Base-by-base conservation (phyloP, 1,139 yeast genomes). In the Suhomyces bribrorum region DNA sequence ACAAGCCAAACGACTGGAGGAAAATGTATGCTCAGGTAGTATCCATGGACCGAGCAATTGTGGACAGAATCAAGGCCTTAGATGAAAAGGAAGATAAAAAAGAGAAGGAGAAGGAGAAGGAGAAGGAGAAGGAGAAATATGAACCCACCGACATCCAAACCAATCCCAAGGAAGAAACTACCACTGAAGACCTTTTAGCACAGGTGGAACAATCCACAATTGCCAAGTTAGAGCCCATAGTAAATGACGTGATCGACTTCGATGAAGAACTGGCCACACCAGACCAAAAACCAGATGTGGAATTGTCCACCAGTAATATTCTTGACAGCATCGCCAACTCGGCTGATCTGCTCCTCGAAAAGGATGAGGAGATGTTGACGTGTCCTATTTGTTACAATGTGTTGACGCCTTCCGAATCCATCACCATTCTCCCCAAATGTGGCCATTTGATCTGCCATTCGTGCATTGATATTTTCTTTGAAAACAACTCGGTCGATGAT, bases 301-400 rank as follows among this genome's bases (percentile, higher is more conserved):
- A 23, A 16, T 5, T 13, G 25, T 12, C 7, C 11, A 20, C 23
- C 11, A 8, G 11, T 20, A 17, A 17, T 23, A 16, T 33, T 7
- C 29, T 32, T 14, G 34, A 33, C 30, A 12, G 25, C 26, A 5
- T 32, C 26, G 6, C 14, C 7, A 11, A 25, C 22, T 14, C 26
- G 9, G n/a, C 14, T 20, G 23, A 20, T n/a, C 23, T 7, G 16
- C 7, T 42, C 11, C 23, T 34, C 13, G 32, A 31, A 11, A 40
- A 48, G 9, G 34, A 37, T 9, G 46, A 41, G 5, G 52, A 47
- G 11, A 50, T 54, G 34, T 69, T 78, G 41, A 62, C 76, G 2
- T 89, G 96, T 59, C 83, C 89, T 2, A 61, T 79, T 33, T 88
- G 96, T 56, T 65, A 69, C 48, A 90, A 83, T 46, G 76, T 75